phyloP scores from a whole-genome alignment of 306 rosid genomes.

The Rosa multiflora region DNA sequence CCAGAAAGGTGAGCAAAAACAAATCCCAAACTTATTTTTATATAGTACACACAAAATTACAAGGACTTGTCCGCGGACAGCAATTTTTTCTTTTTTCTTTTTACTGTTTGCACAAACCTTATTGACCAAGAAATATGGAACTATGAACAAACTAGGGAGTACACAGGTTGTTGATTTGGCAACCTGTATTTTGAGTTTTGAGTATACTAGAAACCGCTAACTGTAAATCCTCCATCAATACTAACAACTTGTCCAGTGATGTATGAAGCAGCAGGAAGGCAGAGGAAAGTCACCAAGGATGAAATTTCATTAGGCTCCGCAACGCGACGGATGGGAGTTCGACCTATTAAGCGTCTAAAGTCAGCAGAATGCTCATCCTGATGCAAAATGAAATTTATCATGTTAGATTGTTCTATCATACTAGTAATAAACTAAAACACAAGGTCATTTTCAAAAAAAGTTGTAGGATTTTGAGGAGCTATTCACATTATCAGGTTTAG shows the following conservation, averaged over 20 bases:
- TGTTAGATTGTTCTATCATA: not conserved
- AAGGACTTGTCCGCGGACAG: not conserved
- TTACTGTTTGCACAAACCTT: not conserved
- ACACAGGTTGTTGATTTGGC: not conserved
- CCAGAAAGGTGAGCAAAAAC: not conserved
- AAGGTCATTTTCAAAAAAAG: not conserved
- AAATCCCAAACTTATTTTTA: not conserved
- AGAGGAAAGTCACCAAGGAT: slow-evolving; percentile 49
- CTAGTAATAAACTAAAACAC: not conserved
- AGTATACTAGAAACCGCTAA: slow-evolving; percentile 17
- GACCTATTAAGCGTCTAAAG: not conserved
- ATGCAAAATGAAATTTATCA: not conserved
- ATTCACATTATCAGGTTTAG: slow-evolving; percentile 8
- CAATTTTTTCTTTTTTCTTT: not conserved
- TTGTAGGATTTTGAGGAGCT: not conserved
- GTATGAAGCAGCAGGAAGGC: slow-evolving; percentile 55
- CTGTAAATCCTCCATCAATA: slow-evolving; percentile 49
- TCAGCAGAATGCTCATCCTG: slow-evolving; percentile 5
- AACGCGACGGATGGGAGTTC: slow-evolving; percentile 30
- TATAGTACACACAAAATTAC: not conserved
- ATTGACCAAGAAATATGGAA: not conserved
- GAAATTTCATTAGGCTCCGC: slow-evolving; percentile 47
- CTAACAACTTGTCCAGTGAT: slow-evolving; percentile 51
- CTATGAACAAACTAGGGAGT: not conserved
- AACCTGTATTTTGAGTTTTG: not conserved